Conservation (phyloP, 768 basidiomycete genomes). For the Filobasidium floriforme region DNA sequence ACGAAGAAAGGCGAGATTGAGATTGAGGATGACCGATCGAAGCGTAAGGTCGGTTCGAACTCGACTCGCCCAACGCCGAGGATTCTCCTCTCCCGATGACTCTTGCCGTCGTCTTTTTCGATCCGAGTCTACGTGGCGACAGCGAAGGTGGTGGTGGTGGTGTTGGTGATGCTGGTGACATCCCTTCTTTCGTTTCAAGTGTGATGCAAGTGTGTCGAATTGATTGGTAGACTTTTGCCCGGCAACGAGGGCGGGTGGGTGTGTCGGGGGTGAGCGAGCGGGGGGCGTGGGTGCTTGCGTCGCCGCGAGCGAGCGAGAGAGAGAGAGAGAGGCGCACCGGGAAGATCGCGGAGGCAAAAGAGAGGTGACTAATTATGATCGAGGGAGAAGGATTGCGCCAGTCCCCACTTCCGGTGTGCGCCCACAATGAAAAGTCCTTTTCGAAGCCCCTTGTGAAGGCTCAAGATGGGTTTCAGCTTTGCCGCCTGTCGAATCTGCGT, state of each 20-base stretch:
- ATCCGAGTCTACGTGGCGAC: not conserved
- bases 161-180: not conserved
- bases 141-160: not conserved
- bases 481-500: too few relatives aligned
- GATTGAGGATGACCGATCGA: not conserved
- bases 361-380: too few relatives aligned
- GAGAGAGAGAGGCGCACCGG: not conserved
- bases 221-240: not conserved
- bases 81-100: not conserved
- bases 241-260: not conserved
- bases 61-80: not conserved
- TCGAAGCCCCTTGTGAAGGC: too few relatives aligned
- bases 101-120: not conserved
- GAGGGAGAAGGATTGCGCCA: too few relatives aligned
- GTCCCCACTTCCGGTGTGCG: too few relatives aligned
- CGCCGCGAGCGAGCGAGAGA: not conserved
- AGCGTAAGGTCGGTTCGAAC: not conserved
- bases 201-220: not conserved
- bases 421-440: too few relatives aligned
- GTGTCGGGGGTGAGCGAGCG: not conserved
- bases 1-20: not conserved
- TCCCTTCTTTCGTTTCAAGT: not conserved
- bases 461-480: too few relatives aligned
- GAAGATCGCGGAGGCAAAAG: not conserved
- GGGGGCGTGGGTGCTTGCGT: not conserved